phyloP scores from a whole-genome alignment of 805 yeast species.

The Saccharomycopsis olivae region DNA sequence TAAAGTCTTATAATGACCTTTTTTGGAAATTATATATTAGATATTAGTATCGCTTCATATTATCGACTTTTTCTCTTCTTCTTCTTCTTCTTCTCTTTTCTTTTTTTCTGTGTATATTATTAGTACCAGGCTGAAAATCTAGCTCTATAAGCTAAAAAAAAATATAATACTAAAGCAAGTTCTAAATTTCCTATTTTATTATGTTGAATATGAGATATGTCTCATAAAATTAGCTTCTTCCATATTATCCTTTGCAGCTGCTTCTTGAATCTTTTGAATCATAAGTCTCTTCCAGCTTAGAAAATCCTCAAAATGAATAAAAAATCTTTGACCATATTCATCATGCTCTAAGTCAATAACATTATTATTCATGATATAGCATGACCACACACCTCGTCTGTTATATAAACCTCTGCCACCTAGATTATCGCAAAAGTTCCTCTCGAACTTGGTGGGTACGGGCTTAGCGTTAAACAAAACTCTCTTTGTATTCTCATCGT shows the following conservation, averaged over 20 bases:
- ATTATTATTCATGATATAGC: constrained; percentile 6
- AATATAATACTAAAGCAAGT: no score
- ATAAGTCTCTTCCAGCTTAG: constrained; percentile 66
- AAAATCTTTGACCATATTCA: constrained; percentile 10
- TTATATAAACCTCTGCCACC: constrained; percentile 11
- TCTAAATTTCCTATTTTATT: no score
- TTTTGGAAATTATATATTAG: no score
- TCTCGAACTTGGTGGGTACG: constrained; percentile 12
- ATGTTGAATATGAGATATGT: constrained; percentile 7
- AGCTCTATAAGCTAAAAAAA: no score
- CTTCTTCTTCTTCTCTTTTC: no score
- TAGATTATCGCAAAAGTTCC: constrained; percentile 6
- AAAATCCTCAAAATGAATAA: constrained; percentile 34
- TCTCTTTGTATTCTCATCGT: constrained; percentile 7
- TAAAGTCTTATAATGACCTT: no score
- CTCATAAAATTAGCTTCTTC: constrained; percentile 22
- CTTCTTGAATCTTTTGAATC: constrained; percentile 45
- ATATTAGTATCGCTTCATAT: no score
- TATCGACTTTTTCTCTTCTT: no score
- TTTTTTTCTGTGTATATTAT: no score
- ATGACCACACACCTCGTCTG: constrained; percentile 11
- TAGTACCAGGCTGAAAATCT: no score
- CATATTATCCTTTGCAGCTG: constrained; percentile 33
- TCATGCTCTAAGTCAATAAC: constrained; percentile 11
- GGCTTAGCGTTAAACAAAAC: constrained; percentile 11